phyloP scores from a whole-genome alignment of 352 stramenopile genomes.

The Phytopythium delawarense region DNA sequence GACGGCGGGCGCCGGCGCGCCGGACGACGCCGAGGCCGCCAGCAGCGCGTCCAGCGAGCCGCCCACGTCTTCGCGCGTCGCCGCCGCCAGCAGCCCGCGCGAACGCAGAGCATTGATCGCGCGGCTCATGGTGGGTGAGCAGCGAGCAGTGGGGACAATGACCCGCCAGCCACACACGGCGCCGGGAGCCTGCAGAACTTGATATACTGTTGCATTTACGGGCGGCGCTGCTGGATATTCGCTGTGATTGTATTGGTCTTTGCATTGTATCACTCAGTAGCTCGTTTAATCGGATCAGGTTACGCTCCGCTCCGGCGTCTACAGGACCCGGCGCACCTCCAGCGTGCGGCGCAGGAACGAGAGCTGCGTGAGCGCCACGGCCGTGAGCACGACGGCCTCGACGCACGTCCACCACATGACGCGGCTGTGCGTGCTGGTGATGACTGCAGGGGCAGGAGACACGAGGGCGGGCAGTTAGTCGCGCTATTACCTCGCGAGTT shows the following conservation, averaged over 20 bases:
- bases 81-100: constrained; percentile 69
- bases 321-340: constrained; percentile 82
- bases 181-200: too few relatives aligned
- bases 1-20: constrained; percentile 31
- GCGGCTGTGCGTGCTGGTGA: constrained; percentile 77
- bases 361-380: constrained; percentile 79
- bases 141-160: not conserved
- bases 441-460: constrained; percentile 33
- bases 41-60: constrained; percentile 50
- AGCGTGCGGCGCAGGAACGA: constrained; percentile 78
- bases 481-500: not conserved
- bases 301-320: not conserved
- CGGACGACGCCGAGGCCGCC: constrained; percentile 1
- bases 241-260: too few relatives aligned
- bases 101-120: constrained; percentile 53
- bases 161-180: not conserved
- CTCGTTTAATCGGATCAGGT: too few relatives aligned
- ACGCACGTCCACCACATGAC: constrained; percentile 82
- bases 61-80: constrained; percentile 65
- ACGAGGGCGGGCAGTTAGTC: not conserved
- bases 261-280: not conserved
- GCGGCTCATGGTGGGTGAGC: constrained; percentile 49
- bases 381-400: constrained; percentile 66
- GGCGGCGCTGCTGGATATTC: not conserved
- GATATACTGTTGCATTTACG: too few relatives aligned